Percentiles rank a stretch among this genome's conserved stretches.
Conservation (phyloP, 2,329 filamentous ascomycete species). For the Fonsecaea multimorphosa region DNA sequence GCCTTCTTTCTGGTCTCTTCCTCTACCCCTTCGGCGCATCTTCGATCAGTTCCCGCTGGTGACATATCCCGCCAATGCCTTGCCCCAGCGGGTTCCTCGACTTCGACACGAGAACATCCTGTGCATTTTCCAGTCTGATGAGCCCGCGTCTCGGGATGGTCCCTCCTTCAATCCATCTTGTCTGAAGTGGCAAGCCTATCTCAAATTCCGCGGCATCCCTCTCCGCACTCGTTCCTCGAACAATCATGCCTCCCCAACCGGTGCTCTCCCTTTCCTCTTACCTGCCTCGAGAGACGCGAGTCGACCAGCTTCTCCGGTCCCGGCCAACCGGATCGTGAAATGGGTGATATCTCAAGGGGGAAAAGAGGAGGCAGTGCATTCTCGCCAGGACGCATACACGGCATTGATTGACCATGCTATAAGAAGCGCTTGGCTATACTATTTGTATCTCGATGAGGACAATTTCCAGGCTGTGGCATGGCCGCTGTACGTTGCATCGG, state of each 20-base stretch:
- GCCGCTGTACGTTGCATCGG: slow-evolving; percentile 71
- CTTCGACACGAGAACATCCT: slow-evolving; percentile 63
- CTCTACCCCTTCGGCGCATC: slow-evolving; percentile 76
- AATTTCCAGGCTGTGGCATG: slow-evolving; percentile 72
- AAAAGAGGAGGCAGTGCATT: slow-evolving; percentile 58
- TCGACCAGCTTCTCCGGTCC: slow-evolving; percentile 54
- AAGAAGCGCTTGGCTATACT: slow-evolving; percentile 86
- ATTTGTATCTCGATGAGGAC: slow-evolving; percentile 74
- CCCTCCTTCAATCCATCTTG: slow-evolving; percentile 92
- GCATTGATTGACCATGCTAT: slow-evolving; percentile 77
- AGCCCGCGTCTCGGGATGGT: slow-evolving; percentile 61
- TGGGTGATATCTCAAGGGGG: slow-evolving; percentile 60
- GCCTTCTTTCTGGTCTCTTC: slow-evolving; percentile 52
- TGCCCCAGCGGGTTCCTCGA: slow-evolving; percentile 67
- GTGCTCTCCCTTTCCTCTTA: slow-evolving; percentile 85
- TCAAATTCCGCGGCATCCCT: slow-evolving; percentile 75
- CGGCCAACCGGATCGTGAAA: slow-evolving; percentile 70
- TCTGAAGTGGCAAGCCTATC: slow-evolving; percentile 94
- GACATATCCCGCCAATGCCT: slow-evolving; percentile 74
- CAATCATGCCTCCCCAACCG: slow-evolving; percentile 91
- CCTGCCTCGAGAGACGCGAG: slow-evolving; percentile 50
- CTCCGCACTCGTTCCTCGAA: slow-evolving; percentile 74
- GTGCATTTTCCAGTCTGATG: slow-evolving; percentile 75
- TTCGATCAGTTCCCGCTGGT: slow-evolving; percentile 84
- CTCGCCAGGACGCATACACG: slow-evolving; percentile 74